These are phyloP conservation scores for Baudoinia panamericana DNA, from an alignment of 495 filamentous ascomycete species.

Conservation along the genomic window DNA sequence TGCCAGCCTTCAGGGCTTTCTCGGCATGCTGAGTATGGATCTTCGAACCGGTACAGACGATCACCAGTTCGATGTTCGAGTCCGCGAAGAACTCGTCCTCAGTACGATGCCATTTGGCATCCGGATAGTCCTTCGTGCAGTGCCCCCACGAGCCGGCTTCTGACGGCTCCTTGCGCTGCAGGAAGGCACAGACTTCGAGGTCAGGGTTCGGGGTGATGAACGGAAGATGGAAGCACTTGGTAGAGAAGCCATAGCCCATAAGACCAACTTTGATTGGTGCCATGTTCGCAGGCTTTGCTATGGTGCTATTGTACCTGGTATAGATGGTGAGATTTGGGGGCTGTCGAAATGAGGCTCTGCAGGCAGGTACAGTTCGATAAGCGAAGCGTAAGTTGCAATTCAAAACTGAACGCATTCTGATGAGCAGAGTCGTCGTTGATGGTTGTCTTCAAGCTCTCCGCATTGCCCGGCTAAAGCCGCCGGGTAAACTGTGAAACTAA, in stretches of 20 bases:
- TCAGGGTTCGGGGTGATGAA: conserved; percentile 53
- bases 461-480: too few species aligned
- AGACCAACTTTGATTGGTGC: conserved; percentile 23
- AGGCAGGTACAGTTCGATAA: too few species aligned
- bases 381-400: too few species aligned
- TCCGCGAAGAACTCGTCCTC: conserved; percentile 53
- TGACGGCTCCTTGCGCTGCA: conserved; percentile 60
- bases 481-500: too few species aligned
- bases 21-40: conserved; percentile 55
- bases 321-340: too few species aligned
- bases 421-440: too few species aligned
- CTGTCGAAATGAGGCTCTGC: too few species aligned
- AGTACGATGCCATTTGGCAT: conserved; percentile 48
- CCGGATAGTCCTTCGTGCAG: conserved; percentile 34
- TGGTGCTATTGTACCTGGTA: too few species aligned
- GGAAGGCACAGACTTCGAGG: conserved; percentile 58
- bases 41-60: conserved; percentile 62
- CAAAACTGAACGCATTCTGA: too few species aligned
- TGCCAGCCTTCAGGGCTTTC: conserved; percentile 59
- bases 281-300: conserved; percentile 3
- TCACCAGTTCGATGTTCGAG: conserved; percentile 50
- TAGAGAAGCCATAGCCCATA: conserved; percentile 61
- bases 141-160: conserved; percentile 6
- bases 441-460: too few species aligned
- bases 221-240: conserved; percentile 82